Evolutionary conservation across 208 protist species (phyloP), one percentile per base, ranked within the genome.

Genomic region (Crithidia mellificae): DNA sequence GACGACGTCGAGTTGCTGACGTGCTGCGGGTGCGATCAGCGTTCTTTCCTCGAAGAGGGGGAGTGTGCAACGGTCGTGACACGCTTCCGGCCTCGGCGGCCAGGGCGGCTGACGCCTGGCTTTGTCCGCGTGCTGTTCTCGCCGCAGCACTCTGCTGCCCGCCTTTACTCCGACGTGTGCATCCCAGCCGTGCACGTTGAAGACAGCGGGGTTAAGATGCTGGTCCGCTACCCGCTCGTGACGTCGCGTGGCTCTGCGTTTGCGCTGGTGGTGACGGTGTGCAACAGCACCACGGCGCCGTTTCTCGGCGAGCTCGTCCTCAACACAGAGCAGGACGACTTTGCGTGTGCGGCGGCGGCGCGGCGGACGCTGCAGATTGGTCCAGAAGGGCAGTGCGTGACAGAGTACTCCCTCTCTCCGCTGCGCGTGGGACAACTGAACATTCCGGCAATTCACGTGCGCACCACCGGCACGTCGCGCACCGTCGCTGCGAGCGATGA

Each of bases 91-190:
- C 57, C 73, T 12, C 44, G 57, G 43, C 49, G 62, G 36, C 41
- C 50, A 11, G 81, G 84, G 9, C 64, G 41, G 20, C 46, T 81
- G 53, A 67, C 70, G 29, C 68, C 78, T 38, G 87, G 87, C 9
- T 84, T 92, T 51, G 22, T 92, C 36, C 75, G 81, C n/a, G 64
- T 92, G 22, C 15, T 81, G 47, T 77, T 89, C 51, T 44, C 68
- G 7, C 77, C 78, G 17, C 52, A 63, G 29, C 49, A 53, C 36
- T 53, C 58, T 8, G 49, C 64, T 17, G 52, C 74, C 49, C 73
- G 59, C 34, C 63, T 88, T 30, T 73, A 81, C 30, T 80, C 76
- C 2, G 79, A 88, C 50, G 44, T 92, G n/a, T 68, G 70, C 34
- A 81, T 92, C 30, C 87, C 87, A 32, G 41, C 59, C 12, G 49